Percentiles rank a stretch among this genome's conserved stretches.
Evolutionary conservation across 129 eudicot genomes (phyloP).

Genomic region (Artemisia annua): DNA sequence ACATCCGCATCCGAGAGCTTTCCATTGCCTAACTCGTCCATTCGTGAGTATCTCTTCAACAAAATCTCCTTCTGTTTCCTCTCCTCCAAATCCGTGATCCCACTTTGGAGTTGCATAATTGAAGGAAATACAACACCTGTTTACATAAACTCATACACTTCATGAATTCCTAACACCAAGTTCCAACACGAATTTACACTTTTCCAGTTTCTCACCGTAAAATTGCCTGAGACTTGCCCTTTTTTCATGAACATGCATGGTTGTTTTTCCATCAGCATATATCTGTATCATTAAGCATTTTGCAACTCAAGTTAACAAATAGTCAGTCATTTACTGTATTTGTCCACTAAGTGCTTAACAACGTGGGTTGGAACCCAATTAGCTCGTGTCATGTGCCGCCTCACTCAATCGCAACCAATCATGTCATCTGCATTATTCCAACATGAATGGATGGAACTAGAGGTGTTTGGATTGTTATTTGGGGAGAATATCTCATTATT

Average conservation of each 20-base stretch:
- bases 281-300: conserved; percentile 38
- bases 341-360: background rate
- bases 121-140: conserved; percentile 79
- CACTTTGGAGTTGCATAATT: conserved; percentile 79
- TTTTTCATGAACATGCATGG: conserved; percentile 56
- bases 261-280: conserved; percentile 61
- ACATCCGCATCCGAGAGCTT: conserved; percentile 46
- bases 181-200: background rate
- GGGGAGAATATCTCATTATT: no score
- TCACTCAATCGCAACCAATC: no score
- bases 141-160: conserved; percentile 1
- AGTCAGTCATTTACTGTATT: background rate
- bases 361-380: no score
- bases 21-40: conserved; percentile 36
- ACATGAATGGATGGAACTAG: no score
- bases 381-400: no score
- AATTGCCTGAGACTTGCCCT: conserved; percentile 67
- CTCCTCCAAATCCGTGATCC: conserved; percentile 74
- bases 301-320: conserved; percentile 10
- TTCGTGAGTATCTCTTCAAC: conserved; percentile 49
- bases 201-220: conserved; percentile 43
- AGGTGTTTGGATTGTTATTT: no score
- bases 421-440: no score
- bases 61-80: conserved; percentile 66
- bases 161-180: background rate